Evolutionary conservation across 805 yeast species (phyloP).

Genomic region (Schizosaccharomyces pombe): DNA sequence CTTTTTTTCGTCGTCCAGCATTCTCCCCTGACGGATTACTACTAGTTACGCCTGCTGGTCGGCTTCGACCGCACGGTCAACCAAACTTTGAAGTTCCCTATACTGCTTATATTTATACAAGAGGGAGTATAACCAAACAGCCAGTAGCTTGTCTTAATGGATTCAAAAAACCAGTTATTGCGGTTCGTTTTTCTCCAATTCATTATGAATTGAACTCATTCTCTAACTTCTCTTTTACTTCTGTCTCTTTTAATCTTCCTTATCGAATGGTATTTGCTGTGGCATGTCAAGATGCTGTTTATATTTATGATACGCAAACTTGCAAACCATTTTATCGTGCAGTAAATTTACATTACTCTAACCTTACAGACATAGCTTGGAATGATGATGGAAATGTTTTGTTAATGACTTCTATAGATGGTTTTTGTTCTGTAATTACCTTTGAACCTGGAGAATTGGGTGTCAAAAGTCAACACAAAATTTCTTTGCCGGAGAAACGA

Average conservation of each 20-base stretch:
- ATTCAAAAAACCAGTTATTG: slow-evolving; percentile 62
- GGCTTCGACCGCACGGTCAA: not conserved
- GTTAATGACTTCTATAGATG: slow-evolving; percentile 70
- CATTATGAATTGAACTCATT: slow-evolving; percentile 18
- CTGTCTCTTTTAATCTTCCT: slow-evolving; percentile 29
- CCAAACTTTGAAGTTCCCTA: slow-evolving; percentile 23
- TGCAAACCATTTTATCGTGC: slow-evolving; percentile 46
- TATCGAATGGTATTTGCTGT: slow-evolving; percentile 77
- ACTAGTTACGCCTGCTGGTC: slow-evolving; percentile 57
- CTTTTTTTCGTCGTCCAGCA: slow-evolving; percentile 66
- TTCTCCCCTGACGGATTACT: slow-evolving; percentile 82
- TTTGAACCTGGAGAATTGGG: slow-evolving; percentile 39
- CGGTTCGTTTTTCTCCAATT: slow-evolving; percentile 51
- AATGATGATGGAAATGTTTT: slow-evolving; percentile 46
- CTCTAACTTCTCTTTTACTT: slow-evolving; percentile 8
- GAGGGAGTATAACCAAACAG: slow-evolving; percentile 38
- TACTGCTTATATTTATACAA: slow-evolving; percentile 57
- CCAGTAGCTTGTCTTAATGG: slow-evolving; percentile 70
- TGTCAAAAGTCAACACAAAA: slow-evolving; percentile 12
- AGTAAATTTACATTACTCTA: slow-evolving; percentile 64
- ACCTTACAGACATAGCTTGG: slow-evolving; percentile 79
- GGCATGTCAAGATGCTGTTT: slow-evolving; percentile 70
- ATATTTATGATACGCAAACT: slow-evolving; percentile 59
- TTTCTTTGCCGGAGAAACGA: not conserved
- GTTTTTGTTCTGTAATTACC: slow-evolving; percentile 54